Percentiles rank a stretch among this genome's conserved stretches.
Evolutionary conservation across 495 filamentous ascomycete genomes (phyloP).

Genomic region (Hypoxylon subgilvum): DNA sequence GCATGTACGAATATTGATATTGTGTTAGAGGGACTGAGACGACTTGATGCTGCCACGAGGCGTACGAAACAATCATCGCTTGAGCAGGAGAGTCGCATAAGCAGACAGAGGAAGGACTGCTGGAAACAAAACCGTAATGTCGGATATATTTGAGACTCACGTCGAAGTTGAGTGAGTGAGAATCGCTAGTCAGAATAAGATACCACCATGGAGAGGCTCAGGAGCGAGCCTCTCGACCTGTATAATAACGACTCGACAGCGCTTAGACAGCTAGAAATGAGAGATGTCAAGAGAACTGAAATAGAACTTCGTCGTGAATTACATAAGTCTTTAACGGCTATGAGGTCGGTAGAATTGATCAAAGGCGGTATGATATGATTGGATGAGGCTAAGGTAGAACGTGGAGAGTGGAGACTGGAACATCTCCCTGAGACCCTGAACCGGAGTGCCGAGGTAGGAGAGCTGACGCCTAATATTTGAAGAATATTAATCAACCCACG

Average conservation of each 20-base stretch:
- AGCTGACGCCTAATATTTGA: neutral
- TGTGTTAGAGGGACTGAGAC: slow-evolving; percentile 5
- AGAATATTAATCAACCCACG: slow-evolving; percentile 2
- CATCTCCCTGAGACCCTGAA: slow-evolving; percentile 17
- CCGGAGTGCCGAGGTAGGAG: slow-evolving; percentile 37
- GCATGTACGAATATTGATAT: slow-evolving; percentile 9
- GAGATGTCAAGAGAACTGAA: slow-evolving; percentile 8
- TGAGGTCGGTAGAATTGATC: slow-evolving; percentile 1
- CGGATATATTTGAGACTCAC: slow-evolving; percentile 7
- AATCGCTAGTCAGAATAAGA: slow-evolving; percentile 8
- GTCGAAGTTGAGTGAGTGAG: neutral
- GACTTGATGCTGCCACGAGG: neutral
- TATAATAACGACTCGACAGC: slow-evolving; percentile 9
- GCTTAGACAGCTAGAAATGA: slow-evolving; percentile 18
- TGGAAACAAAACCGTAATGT: neutral
- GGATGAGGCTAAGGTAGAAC: slow-evolving; percentile 13
- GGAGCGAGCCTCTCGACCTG: slow-evolving; percentile 5
- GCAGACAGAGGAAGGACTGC: neutral
- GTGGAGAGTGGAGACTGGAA: neutral
- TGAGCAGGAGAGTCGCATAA: neutral
- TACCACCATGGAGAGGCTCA: neutral
- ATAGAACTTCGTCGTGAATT: neutral
- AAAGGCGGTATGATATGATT: slow-evolving; percentile 19
- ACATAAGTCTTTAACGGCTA: neutral
- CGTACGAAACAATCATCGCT: neutral